A percentile compares a stretch with the other conserved stretches of the same genome.
phyloP scores from a whole-genome alignment of 1,284 basidiomycete genomes.

The Heterobasidion annosum region DNA sequence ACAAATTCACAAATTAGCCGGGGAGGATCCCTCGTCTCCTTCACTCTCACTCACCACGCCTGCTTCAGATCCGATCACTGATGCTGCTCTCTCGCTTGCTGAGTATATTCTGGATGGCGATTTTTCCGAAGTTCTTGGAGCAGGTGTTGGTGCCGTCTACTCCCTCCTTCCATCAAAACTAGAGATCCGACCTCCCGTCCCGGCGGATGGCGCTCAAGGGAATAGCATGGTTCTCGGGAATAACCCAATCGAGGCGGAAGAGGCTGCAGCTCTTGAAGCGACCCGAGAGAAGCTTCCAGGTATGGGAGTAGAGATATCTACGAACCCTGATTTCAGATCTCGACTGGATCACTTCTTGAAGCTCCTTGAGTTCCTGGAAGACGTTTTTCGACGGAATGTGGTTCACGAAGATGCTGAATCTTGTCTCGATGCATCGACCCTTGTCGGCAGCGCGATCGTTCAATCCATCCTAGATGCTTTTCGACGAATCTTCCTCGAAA shows the following conservation, averaged over 20 bases:
- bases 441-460: conserved; percentile 72
- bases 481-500: conserved; percentile 84
- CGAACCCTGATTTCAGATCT: conserved; percentile 66
- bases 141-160: conserved; percentile 90
- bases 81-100: conserved; percentile 78
- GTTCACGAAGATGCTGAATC: conserved; percentile 28
- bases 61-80: conserved; percentile 59
- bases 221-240: conserved; percentile 62
- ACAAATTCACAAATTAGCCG: conserved; percentile 29
- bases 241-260: conserved; percentile 39
- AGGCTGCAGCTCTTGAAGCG: conserved; percentile 42
- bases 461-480: conserved; percentile 79
- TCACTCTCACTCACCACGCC: conserved; percentile 19
- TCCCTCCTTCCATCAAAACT: conserved; percentile 87
- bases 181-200: conserved; percentile 44
- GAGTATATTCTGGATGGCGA: conserved; percentile 94
- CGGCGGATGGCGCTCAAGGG: conserved; percentile 27
- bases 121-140: conserved; percentile 93
- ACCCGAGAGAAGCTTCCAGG: conserved; percentile 44
- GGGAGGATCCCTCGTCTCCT: conserved; percentile 19
- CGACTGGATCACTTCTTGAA: conserved; percentile 86
- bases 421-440: conserved; percentile 42
- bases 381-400: conserved; percentile 66
- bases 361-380: conserved; percentile 87
- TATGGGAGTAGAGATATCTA: conserved; percentile 68